Evolutionary conservation across 1,284 basidiomycete genomes (phyloP), one percentile per base, ranked within the genome.

Genomic region (Afroboletus lepidellus): DNA sequence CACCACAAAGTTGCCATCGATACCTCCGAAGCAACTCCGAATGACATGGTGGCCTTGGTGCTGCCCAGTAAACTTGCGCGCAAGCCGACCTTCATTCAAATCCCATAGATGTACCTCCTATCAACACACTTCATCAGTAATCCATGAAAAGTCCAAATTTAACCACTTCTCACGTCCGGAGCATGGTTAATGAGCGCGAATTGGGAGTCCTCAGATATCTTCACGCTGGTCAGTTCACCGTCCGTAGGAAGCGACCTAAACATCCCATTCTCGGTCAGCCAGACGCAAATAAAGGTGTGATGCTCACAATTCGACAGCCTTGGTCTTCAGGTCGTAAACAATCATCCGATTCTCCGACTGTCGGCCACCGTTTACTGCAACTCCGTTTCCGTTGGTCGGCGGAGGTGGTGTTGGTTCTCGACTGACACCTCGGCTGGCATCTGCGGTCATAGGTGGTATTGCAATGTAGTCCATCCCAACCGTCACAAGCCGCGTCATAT

Each of bases 1-100:
- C 51, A 94, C 79, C 44, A 99, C 81, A 66, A 97, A 96, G 64
- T 88, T 91, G 55, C 88, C 87, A 63, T 92, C 87, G 29, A 87
- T 76, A n/a, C 95, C 95, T 24, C 95, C 97, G 70, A 98, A 98
- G 65, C 92, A 94, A 67, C 90, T 92, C 53, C 92, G 82, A 56
- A 99, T 91, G 56, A 98, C 84, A 70, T 92, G 90, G 36, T 80
- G 77, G 4, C 81, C 81, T 70, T 95, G 92, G 33, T 80, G 80
- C 62, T 94, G 90, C 23, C 91, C 95, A 2, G 83, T 83, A 66
- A 87, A 96, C 69, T 85, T 90, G 58, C 89, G 84, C 25, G 87
- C 78, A 57, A 94, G 74, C 49, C 81, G 80, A 43, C 83, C 79
- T 46, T 81, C 78, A 20, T 78, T 73, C 43, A 98, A 78, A 65